Evolutionary conservation across 768 basidiomycete genomes (phyloP), one percentile per base, ranked within the genome.

Genomic region (Agaricus subrufescens): DNA sequence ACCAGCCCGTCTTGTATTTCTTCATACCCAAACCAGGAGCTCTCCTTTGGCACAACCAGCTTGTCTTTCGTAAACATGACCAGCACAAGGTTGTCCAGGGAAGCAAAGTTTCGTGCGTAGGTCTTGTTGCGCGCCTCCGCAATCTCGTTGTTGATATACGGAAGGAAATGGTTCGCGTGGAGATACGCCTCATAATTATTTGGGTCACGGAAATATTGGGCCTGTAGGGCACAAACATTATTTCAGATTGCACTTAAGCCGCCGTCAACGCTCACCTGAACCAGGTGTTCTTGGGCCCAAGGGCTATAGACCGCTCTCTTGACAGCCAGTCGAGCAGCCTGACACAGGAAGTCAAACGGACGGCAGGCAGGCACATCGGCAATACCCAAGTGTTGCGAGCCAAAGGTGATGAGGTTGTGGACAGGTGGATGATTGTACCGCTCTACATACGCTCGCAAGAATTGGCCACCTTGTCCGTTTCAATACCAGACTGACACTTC

Each of bases 191-290:
- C 73, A 30, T 89, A 69, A 42, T 81, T 82, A 14, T 66, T 67
- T 8, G 87, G 83, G 69, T 94, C 91, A 25, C 92, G 85, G 70
- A 77, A 94, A 65, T 94, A 94, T 66, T 94, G 92, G 1, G 92
- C 92, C 89, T 93, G 60, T 31, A 27, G 38, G 11, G 51, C 23
- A 38, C 46, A 14, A 56, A 31, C 7, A 27, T 34, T 25, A 2
- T 27, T 39, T 23, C 30, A 25, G 38, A 46, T 8, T 19, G 19
- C 19, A 19, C 19, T 19, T 19, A 19, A 3, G 50, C 9, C 10
- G 51, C 30, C 27, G 12, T 26, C 30, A 38, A 29, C 29, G 58
- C 70, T 37, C 51, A 88, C 90, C 77, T 89, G 88, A 29, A 94
- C 70, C 45, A 92, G 61, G 65, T 93, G 85, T 27, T 75, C 65